Conservation (phyloP, 1,284 basidiomycete genomes). For the Heterobasidion annosum region DNA sequence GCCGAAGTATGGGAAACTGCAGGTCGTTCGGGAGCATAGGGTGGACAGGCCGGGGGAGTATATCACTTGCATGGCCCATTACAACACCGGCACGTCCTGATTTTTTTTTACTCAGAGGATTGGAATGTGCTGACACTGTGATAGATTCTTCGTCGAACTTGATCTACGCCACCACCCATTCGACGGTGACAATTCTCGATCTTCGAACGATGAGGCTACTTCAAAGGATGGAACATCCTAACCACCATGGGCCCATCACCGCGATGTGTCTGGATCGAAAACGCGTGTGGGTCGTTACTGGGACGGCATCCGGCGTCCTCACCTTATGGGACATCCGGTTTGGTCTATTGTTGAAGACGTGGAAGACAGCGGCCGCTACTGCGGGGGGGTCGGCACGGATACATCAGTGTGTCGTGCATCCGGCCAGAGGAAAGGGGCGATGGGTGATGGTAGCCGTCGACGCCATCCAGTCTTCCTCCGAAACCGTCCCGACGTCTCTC, state of each 20-base stretch:
- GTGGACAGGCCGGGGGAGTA: constrained; percentile 66
- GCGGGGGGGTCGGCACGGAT: constrained; percentile 46
- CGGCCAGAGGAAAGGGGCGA: constrained; percentile 77
- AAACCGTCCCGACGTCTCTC: constrained; percentile 35
- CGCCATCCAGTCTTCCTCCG: constrained; percentile 29
- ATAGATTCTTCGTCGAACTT: constrained; percentile 66
- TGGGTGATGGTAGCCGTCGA: constrained; percentile 86
- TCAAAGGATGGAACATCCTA: constrained; percentile 75
- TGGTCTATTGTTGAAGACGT: constrained; percentile 80
- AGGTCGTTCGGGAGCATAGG: constrained; percentile 68
- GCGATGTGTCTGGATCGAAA: constrained; percentile 78
- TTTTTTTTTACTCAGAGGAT: neutral
- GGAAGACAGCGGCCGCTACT: constrained; percentile 66
- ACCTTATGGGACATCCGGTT: constrained; percentile 94
- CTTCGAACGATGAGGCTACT: constrained; percentile 77
- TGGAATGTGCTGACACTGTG: constrained; percentile 11
- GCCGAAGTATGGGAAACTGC: constrained; percentile 75
- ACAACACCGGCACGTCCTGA: constrained; percentile 51
- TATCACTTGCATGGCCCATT: constrained; percentile 71
- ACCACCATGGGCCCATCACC: constrained; percentile 82
- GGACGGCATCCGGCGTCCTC: constrained; percentile 77
- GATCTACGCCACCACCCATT: constrained; percentile 80
- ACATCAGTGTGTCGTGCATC: constrained; percentile 73
- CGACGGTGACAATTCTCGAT: constrained; percentile 73
- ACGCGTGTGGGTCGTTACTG: constrained; percentile 81